Percentiles rank a stretch among this genome's conserved stretches.
These are phyloP conservation scores for Pseudopithomyces maydicus DNA, from an alignment of 2,329 filamentous ascomycete genomes.

Conservation along the genomic window DNA sequence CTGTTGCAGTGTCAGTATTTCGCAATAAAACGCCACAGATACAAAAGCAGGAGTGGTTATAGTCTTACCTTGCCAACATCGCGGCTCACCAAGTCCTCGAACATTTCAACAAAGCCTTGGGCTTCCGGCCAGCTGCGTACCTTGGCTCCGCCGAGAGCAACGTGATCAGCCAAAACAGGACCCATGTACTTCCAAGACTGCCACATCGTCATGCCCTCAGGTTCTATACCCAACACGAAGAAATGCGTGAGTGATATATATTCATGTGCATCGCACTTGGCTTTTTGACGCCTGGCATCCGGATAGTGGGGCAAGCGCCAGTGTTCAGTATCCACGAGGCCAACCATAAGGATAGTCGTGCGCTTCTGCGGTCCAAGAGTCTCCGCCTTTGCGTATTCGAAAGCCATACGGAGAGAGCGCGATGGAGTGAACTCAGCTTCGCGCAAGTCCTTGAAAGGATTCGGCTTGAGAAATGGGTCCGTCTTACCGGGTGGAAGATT, in stretches of 20 bases:
- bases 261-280: background rate
- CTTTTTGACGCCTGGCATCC: background rate
- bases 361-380: background rate
- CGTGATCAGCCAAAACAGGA: background rate
- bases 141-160: background rate
- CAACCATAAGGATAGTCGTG: background rate
- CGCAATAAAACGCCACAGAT: background rate
- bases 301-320: background rate
- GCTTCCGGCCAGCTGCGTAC: constrained; percentile 1
- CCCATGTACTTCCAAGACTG: background rate
- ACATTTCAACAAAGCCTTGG: background rate
- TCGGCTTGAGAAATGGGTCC: background rate
- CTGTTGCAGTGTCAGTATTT: background rate
- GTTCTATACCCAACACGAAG: background rate
- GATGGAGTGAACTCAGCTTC: background rate
- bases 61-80: background rate
- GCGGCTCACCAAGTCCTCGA: background rate
- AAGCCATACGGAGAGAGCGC: background rate
- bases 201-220: constrained; percentile 1
- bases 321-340: background rate
- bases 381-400: background rate
- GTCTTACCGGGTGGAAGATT: background rate
- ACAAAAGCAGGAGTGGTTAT: too few relatives aligned
- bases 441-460: background rate
- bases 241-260: background rate